These are phyloP conservation scores for Clathrospora elynae DNA, from an alignment of 2,329 filamentous ascomycete species.

Conservation along the genomic window DNA sequence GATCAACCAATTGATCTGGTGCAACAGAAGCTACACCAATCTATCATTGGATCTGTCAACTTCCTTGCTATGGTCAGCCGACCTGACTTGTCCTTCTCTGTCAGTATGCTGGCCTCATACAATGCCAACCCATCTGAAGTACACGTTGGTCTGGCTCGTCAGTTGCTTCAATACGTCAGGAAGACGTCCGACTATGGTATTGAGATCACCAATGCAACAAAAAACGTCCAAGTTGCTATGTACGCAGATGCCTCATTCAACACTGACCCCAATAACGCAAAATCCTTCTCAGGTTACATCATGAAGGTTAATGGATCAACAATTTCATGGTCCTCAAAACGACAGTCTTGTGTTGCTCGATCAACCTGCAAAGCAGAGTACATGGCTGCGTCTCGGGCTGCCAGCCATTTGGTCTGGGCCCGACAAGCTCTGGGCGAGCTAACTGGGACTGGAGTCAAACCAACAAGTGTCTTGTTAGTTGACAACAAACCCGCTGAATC, in stretches of 20 bases:
- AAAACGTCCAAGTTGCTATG: slow-evolving; percentile 4
- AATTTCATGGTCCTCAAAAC: slow-evolving; percentile 26
- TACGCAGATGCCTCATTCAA: slow-evolving; percentile 10
- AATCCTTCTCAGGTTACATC: slow-evolving; percentile 23
- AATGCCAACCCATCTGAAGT: slow-evolving; percentile 6
- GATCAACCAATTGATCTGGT: neutral
- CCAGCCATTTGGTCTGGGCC: slow-evolving; percentile 10
- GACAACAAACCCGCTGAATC: slow-evolving; percentile 10
- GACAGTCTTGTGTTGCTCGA: slow-evolving; percentile 21
- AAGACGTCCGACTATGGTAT: neutral
- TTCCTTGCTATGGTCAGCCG: slow-evolving; percentile 9
- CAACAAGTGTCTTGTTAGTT: neutral
- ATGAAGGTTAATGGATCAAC: slow-evolving; percentile 21
- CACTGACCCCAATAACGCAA: slow-evolving; percentile 10
- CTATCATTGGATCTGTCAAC: slow-evolving; percentile 14
- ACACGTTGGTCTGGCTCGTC: neutral
- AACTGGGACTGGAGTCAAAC: neutral
- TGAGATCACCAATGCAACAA: neutral
- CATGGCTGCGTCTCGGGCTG: slow-evolving; percentile 12
- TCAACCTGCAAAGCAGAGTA: slow-evolving; percentile 27
- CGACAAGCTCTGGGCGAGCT: slow-evolving; percentile 4
- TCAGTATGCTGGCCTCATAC: slow-evolving; percentile 9
- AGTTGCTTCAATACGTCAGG: slow-evolving; percentile 4
- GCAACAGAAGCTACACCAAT: slow-evolving; percentile 2
- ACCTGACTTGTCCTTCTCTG: neutral